A percentile compares a stretch with the other conserved stretches of the same genome.
Evolutionary conservation across 1,139 yeast genomes (phyloP).

Genomic region (Yamadazyma sp.): DNA sequence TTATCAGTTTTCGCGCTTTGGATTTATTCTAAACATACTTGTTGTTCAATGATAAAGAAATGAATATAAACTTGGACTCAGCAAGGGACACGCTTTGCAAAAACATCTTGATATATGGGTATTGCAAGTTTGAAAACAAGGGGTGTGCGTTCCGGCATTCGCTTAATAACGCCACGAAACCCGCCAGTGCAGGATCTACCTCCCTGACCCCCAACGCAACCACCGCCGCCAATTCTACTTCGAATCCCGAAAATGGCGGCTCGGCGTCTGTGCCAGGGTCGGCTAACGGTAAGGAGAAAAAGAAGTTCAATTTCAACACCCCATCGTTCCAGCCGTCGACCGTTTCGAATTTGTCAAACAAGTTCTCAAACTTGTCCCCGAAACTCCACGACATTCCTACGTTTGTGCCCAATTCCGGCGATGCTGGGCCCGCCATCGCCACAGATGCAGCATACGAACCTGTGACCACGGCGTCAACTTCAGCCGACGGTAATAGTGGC

Average conservation of each 20-base stretch:
- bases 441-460: too few species aligned
- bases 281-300: slow-evolving; percentile 13
- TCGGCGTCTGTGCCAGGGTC: slow-evolving; percentile 1
- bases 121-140: slow-evolving; percentile 83
- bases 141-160: slow-evolving; percentile 82
- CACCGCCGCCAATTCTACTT: neutral
- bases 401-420: slow-evolving; percentile 44
- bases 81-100: slow-evolving; percentile 84
- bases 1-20: too few species aligned
- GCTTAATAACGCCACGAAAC: slow-evolving; percentile 2
- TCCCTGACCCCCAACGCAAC: slow-evolving; percentile 3
- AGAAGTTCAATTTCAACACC: slow-evolving; percentile 58
- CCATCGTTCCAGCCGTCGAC: slow-evolving; percentile 61
- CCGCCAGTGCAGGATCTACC: neutral
- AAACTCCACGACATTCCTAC: slow-evolving; percentile 55
- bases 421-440: neutral
- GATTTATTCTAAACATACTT: neutral
- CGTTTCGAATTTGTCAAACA: slow-evolving; percentile 30
- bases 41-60: slow-evolving; percentile 13
- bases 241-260: too few species aligned
- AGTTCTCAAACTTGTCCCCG: slow-evolving; percentile 52
- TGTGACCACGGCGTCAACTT: too few species aligned
- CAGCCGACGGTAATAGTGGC: neutral
- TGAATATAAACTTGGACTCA: slow-evolving; percentile 48
- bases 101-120: slow-evolving; percentile 83